These are phyloP conservation scores for Citeromyces nyonsensis DNA, from an alignment of 805 yeast genomes.

Conservation along the genomic window DNA sequence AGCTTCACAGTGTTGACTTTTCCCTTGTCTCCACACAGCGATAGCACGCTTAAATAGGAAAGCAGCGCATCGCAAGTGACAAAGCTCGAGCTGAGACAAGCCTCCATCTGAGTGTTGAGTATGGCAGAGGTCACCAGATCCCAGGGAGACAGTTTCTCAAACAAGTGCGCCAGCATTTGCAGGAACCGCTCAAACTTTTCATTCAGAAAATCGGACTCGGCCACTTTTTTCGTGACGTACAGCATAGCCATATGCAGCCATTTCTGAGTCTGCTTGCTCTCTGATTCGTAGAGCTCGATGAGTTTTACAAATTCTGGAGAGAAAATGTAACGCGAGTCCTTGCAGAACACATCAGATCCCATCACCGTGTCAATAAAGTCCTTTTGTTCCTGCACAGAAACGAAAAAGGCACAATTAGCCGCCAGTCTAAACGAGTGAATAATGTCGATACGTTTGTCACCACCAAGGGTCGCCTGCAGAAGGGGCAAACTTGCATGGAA, in stretches of 20 bases:
- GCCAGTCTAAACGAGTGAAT: no score
- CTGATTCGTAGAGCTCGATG: slow-evolving; percentile 5
- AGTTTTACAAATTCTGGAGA: slow-evolving; percentile 12
- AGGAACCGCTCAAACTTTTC: slow-evolving; percentile 15
- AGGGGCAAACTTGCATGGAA: no score
- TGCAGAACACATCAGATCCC: no score
- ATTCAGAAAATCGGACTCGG: slow-evolving; percentile 21
- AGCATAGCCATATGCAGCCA: slow-evolving; percentile 49
- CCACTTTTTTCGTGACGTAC: slow-evolving; percentile 47
- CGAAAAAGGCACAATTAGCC: no score
- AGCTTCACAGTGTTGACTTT: slow-evolving; percentile 29
- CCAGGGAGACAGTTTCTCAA: slow-evolving; percentile 5
- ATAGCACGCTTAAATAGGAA: slow-evolving; percentile 24
- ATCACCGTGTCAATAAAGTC: no score
- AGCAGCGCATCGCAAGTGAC: slow-evolving; percentile 35
- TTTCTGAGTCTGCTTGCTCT: slow-evolving; percentile 4
- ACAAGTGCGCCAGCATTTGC: slow-evolving; percentile 15
- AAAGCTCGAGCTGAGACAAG: slow-evolving; percentile 22
- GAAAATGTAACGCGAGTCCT: slow-evolving; percentile 1
- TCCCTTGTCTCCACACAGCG: slow-evolving; percentile 14
- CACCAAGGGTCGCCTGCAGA: no score
- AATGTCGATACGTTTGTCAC: no score
- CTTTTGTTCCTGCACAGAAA: no score
- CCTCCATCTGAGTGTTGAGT: slow-evolving; percentile 53
- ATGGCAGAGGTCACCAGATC: slow-evolving; percentile 8